Evolutionary conservation across 164 flowering plant species (phyloP).

Genomic region (Piper betle): DNA sequence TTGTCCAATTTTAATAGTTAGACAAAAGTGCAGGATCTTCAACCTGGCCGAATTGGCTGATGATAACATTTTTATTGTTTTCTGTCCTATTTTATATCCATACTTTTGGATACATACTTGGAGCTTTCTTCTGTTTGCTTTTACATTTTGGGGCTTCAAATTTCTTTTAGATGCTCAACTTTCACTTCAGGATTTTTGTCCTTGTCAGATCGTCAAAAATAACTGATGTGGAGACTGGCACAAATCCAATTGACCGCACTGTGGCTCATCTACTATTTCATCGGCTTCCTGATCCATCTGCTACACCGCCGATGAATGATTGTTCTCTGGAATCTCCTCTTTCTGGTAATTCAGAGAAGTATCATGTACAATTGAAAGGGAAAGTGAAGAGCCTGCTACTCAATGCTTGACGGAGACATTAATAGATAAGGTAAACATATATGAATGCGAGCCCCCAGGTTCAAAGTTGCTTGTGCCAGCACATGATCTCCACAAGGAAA

Average conservation of each 20-base stretch:
- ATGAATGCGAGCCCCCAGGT: slow-evolving; percentile 17
- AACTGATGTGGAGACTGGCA: slow-evolving; percentile 53
- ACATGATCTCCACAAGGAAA: slow-evolving; percentile 12
- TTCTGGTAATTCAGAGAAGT: slow-evolving; percentile 17
- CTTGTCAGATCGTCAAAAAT: slow-evolving; percentile 26
- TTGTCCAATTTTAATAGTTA: too few relatives aligned
- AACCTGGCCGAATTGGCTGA: too few relatives aligned
- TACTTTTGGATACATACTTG: too few relatives aligned
- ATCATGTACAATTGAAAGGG: slow-evolving; percentile 14
- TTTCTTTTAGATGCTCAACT: background rate
- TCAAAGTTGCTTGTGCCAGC: background rate
- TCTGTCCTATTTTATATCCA: too few relatives aligned
- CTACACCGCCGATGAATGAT: slow-evolving; percentile 16
- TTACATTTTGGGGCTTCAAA: background rate
- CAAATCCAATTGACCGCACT: slow-evolving; percentile 71
- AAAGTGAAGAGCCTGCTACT: slow-evolving; percentile 7
- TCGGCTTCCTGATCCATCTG: slow-evolving; percentile 33
- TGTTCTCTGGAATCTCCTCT: slow-evolving; percentile 30
- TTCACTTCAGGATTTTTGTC: background rate
- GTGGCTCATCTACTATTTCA: slow-evolving; percentile 88
- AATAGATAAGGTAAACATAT: slow-evolving; percentile 10
- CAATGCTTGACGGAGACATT: slow-evolving; percentile 17
- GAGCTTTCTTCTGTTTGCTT: background rate
- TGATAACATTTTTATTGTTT: too few relatives aligned
- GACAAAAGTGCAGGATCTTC: too few relatives aligned